Conservation (phyloP, 768 basidiomycete species). For the Xerocomellus chrysenteron region DNA sequence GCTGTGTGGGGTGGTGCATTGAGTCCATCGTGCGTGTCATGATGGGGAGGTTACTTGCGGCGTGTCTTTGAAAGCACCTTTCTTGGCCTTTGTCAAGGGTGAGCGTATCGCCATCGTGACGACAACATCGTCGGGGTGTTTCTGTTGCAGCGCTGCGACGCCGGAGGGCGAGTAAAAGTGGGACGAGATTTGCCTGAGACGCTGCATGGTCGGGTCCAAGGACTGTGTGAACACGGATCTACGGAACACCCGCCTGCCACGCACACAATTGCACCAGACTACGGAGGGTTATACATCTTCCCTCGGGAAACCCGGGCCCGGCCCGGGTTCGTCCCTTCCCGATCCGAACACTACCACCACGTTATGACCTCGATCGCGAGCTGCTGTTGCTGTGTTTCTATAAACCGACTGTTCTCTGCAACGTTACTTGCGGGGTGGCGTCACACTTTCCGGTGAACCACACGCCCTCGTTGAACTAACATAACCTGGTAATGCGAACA, state of each 20-base stretch:
- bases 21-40: not conserved
- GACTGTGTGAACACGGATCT: too few species aligned
- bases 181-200: conserved; percentile 62
- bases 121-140: conserved; percentile 75
- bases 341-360: too few species aligned
- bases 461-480: not conserved
- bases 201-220: conserved; percentile 45
- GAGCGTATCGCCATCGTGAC: conserved; percentile 80
- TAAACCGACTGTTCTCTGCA: too few species aligned
- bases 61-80: conserved; percentile 73
- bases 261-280: too few species aligned
- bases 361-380: too few species aligned
- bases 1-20: conserved; percentile 35
- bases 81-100: conserved; percentile 73
- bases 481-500: not conserved
- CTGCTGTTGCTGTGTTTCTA: too few species aligned
- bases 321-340: too few species aligned
- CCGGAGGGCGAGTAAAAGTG: conserved; percentile 52
- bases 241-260: too few species aligned
- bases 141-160: conserved; percentile 51
- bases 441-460: too few species aligned
- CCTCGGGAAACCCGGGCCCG: too few species aligned
- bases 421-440: too few species aligned
- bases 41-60: conserved; percentile 38
- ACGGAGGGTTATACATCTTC: too few species aligned